Evolutionary conservation across 306 rosid genomes (phyloP).

Genomic region (Malus sylvestris): DNA sequence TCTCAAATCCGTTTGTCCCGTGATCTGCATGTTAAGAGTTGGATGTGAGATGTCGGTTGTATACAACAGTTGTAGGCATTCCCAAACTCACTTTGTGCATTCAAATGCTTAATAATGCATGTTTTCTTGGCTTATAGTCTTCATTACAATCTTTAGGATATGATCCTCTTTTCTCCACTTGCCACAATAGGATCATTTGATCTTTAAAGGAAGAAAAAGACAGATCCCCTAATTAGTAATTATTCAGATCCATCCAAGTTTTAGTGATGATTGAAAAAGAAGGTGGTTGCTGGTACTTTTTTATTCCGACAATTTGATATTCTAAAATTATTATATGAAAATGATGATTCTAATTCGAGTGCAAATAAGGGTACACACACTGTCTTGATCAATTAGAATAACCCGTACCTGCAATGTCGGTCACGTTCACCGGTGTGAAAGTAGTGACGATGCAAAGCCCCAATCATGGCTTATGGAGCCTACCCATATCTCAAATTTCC

Average conservation of each 20-base stretch:
- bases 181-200: neutral
- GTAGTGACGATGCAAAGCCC: neutral
- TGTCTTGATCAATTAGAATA: no score
- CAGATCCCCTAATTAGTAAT: neutral
- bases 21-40: neutral
- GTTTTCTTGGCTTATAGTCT: neutral
- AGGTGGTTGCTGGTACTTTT: neutral
- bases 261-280: neutral
- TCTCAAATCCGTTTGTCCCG: neutral
- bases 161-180: slow-evolving; percentile 2
- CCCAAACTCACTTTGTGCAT: no score
- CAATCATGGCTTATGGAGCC: neutral
- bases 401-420: neutral
- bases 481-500: neutral
- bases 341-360: no score
- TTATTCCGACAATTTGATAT: neutral
- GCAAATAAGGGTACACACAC: no score
- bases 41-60: neutral
- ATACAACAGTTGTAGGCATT: neutral
- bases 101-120: neutral
- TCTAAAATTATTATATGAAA: neutral
- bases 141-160: neutral
- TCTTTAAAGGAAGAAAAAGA: neutral
- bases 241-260: neutral
- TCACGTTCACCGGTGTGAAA: neutral